A percentile compares a stretch with the other conserved stretches of the same genome.
These are phyloP conservation scores for Dittrichia graveolens DNA, from an alignment of 129 eudicot genomes.

Conservation along the genomic window DNA sequence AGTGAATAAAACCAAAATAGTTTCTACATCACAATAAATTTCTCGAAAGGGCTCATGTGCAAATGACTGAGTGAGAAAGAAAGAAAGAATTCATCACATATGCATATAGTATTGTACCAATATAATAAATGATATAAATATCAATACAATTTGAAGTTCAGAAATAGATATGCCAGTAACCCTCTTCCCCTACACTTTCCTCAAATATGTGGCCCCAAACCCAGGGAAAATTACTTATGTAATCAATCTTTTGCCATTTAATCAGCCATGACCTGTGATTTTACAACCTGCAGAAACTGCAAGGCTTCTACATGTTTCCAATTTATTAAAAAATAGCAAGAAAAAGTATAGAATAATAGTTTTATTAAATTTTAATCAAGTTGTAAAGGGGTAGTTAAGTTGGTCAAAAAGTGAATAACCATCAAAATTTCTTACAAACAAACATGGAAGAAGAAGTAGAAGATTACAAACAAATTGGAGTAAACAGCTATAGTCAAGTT, in stretches of 20 bases:
- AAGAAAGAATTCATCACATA: slow-evolving; percentile 16
- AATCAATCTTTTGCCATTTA: neutral
- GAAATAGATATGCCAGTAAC: no score
- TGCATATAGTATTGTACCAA: slow-evolving; percentile 4
- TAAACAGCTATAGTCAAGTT: neutral
- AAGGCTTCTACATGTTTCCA: neutral
- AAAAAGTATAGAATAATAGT: neutral
- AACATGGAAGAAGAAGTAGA: slow-evolving; percentile 3
- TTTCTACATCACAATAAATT: neutral
- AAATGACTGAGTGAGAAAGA: neutral
- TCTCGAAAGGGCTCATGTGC: slow-evolving; percentile 12
- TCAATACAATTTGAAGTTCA: no score
- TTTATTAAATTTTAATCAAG: neutral
- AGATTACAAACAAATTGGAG: neutral
- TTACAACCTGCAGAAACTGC: slow-evolving; percentile 3
- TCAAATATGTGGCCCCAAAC: no score
- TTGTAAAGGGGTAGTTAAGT: no score
- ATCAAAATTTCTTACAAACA: neutral
- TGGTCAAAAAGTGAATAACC: neutral
- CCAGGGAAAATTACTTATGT: no score
- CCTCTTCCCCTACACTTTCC: no score
- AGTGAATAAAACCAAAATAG: slow-evolving; percentile 1
- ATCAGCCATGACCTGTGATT: slow-evolving; percentile 18
- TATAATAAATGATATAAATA: slow-evolving; percentile 17
- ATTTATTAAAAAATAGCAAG: neutral